phyloP scores from a whole-genome alignment of 148 eudicot genomes.

The Camellia japonica region DNA sequence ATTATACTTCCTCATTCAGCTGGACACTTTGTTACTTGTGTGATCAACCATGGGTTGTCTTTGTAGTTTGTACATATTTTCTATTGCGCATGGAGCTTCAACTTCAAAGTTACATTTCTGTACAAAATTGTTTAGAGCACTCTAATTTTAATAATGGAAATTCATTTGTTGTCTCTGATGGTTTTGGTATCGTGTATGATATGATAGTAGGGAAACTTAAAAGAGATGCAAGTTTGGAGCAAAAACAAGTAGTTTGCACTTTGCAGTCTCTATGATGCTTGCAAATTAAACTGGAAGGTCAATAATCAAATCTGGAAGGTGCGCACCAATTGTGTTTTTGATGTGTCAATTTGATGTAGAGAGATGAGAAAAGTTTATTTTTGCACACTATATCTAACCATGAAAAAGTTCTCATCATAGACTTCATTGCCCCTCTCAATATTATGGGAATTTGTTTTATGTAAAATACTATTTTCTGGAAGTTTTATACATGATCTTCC shows the following conservation, averaged over 20 bases:
- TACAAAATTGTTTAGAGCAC: background rate
- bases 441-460: too few species aligned
- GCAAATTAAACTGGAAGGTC: slow-evolving; percentile 62
- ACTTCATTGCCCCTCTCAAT: too few species aligned
- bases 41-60: background rate
- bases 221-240: slow-evolving; percentile 54
- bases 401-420: too few species aligned
- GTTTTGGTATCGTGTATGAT: background rate
- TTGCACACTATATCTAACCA: background rate
- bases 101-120: background rate
- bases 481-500: too few species aligned
- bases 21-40: background rate
- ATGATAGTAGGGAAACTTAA: slow-evolving; percentile 48
- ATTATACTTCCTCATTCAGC: background rate
- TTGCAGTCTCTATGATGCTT: slow-evolving; percentile 54
- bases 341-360: background rate
- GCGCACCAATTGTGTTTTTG: background rate
- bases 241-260: slow-evolving; percentile 44
- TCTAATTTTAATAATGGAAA: background rate
- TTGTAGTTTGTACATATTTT: background rate
- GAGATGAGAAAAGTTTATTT: background rate
- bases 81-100: background rate
- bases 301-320: slow-evolving; percentile 12
- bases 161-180: background rate
- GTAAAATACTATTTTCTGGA: too few species aligned